Conservation (phyloP, 2,329 filamentous ascomycete genomes). For the Diaporthe velutina region DNA sequence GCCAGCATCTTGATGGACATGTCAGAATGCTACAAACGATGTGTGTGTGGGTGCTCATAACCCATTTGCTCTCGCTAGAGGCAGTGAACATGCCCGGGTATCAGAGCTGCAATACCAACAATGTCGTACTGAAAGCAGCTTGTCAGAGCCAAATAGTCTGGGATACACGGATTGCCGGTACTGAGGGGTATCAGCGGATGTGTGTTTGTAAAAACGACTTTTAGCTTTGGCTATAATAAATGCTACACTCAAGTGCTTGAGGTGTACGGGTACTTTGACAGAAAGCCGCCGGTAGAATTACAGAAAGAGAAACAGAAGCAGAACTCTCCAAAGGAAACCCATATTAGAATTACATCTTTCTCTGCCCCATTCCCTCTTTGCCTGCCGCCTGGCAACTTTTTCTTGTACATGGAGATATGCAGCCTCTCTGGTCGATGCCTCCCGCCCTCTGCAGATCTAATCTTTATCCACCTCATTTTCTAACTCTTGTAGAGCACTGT, state of each 20-base stretch:
- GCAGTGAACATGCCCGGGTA: background rate
- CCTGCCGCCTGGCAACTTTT: background rate
- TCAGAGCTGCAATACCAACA: background rate
- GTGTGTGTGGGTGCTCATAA: background rate
- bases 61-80: background rate
- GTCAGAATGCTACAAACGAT: background rate
- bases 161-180: background rate
- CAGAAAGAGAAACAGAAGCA: background rate
- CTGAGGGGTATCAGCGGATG: background rate
- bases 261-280: background rate
- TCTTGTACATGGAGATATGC: constrained; percentile 3
- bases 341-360: constrained; percentile 9
- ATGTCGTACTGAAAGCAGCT: background rate
- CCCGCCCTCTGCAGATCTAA: constrained; percentile 6
- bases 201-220: background rate
- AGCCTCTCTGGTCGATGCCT: background rate
- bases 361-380: background rate
- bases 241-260: no score
- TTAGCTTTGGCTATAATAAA: background rate
- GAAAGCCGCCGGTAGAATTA: background rate
- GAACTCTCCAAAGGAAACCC: background rate
- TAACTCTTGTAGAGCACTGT: constrained; percentile 14
- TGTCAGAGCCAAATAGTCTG: background rate
- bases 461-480: constrained; percentile 24
- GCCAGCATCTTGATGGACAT: background rate